Base-by-base conservation (phyloP, 2,329 filamentous ascomycete genomes). In the Penicillium sp. region DNA sequence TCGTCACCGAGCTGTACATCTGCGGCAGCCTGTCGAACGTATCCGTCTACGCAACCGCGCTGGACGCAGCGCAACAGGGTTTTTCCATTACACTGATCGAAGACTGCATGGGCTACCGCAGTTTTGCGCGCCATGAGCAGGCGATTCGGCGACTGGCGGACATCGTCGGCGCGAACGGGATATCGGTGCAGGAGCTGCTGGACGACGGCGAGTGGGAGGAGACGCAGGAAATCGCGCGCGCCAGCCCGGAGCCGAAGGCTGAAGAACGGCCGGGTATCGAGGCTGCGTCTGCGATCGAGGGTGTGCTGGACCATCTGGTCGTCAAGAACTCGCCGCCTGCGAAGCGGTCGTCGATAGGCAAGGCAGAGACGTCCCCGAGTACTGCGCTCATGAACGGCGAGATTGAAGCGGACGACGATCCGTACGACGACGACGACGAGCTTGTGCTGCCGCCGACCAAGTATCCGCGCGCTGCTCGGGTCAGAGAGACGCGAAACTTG, bases 11-110 rank as follows among this genome's bases (percentile, higher is more conserved):
- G 65, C 78, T 99, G 12, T 97, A 89, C 72, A 83, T 97, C 23
- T 95, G 90, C 66, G 94, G 94, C 21, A 88, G 89, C 46, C 81
- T 96, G 49, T 90, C 88, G 45, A 97, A 97, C 66, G 79, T 95
- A 35, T 92, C 91, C 30, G 86, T 97, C 47, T 91, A 94, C 68
- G 93, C 94, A 7, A 97, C 93, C 1, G 91, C 91, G 3, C 80
- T 96, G 61, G 94, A 97, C 67, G 94, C 93, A 11, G 92, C 90
- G 1, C 84, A 88, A 20, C 89, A 97, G 71, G 94, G 92, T 4
- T 86, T 96, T 66, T 80, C 84, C n/a, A 90, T 97, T 66, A 94
- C 89, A 5, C 78, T 97, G 12, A 78, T 97, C 40, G 87, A 94
- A 52, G 91, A 97, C 69, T 97, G 92, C 70, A 84, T 96, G 55